Percentiles rank a stretch among this genome's conserved stretches.
Evolutionary conservation across 192 early-diverging fungal genomes (phyloP).

Genomic region (Coemansia sp.): DNA sequence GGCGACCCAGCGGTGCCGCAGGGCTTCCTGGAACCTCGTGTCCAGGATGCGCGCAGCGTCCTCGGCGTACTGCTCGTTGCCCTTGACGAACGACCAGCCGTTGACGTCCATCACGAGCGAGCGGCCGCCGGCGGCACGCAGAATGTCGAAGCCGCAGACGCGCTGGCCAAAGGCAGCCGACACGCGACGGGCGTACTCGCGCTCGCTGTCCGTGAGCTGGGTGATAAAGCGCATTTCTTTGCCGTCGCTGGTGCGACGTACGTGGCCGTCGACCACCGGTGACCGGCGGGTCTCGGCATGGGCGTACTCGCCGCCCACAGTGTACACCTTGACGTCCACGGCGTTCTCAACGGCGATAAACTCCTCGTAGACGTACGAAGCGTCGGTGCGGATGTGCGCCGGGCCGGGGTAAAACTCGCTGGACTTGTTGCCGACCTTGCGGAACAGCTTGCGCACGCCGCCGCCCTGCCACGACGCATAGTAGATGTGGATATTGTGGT

Average conservation of each 20-base stretch:
- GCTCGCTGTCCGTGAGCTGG: constrained; percentile 74
- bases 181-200: constrained; percentile 70
- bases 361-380: constrained; percentile 92
- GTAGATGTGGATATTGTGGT: constrained; percentile 98
- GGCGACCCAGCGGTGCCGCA: constrained; percentile 57
- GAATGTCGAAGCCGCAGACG: constrained; percentile 92
- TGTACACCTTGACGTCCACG: constrained; percentile 98
- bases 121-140: constrained; percentile 65
- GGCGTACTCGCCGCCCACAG: constrained; percentile 81
- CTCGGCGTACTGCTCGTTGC: constrained; percentile 90
- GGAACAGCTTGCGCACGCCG: constrained; percentile 72
- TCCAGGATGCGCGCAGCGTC: constrained; percentile 74
- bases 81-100: constrained; percentile 99
- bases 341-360: constrained; percentile 93
- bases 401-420: constrained; percentile 81
- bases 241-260: constrained; percentile 92
- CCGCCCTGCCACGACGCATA: constrained; percentile 80
- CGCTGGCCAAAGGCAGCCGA: constrained; percentile 85
- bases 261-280: constrained; percentile 92
- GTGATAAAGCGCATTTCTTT: constrained; percentile 96
- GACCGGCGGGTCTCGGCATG: constrained; percentile 98
- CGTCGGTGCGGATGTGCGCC: constrained; percentile 63
- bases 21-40: constrained; percentile 71
- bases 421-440: constrained; percentile 94
- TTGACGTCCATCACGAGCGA: constrained; percentile 98